These are phyloP conservation scores for Trypanosoma boissoni DNA, from an alignment of 208 protist genomes.

Conservation along the genomic window DNA sequence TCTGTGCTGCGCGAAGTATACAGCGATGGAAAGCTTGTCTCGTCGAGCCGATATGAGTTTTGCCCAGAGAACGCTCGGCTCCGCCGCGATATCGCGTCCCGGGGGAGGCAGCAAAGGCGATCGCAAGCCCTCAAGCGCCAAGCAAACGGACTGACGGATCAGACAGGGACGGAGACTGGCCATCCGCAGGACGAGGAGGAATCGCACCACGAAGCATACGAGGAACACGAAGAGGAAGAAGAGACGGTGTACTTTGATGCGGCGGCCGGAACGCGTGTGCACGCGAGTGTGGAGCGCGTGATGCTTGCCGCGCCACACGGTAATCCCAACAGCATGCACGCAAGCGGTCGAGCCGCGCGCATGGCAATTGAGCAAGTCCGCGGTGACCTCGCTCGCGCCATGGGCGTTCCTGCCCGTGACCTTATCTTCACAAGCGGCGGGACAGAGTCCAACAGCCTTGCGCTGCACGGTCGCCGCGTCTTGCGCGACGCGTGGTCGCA, in stretches of 20 bases:
- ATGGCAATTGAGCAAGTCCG: conserved; percentile 76
- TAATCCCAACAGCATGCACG: conserved; percentile 79
- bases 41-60: conserved; percentile 41
- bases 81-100: conserved; percentile 10
- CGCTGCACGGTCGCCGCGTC: conserved; percentile 72
- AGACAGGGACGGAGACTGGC: not conserved
- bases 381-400: conserved; percentile 35
- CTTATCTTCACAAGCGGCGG: conserved; percentile 82
- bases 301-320: conserved; percentile 63
- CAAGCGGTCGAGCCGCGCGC: conserved; percentile 61
- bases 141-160: not conserved
- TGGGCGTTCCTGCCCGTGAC: conserved; percentile 60
- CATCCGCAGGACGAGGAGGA: not conserved
- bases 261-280: conserved; percentile 61
- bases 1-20: conserved; percentile 59
- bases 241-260: conserved; percentile 71
- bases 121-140: too few species aligned
- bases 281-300: conserved; percentile 39
- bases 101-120: not conserved
- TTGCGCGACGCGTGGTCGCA: conserved; percentile 69
- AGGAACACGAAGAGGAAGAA: conserved; percentile 17
- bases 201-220: conserved; percentile 4
- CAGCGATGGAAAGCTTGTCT: conserved; percentile 40
- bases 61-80: conserved; percentile 34
- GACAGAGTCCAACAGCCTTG: conserved; percentile 83